These are phyloP conservation scores for Botrytis galanthina DNA, from an alignment of 2,329 filamentous ascomycete genomes.

Conservation along the genomic window DNA sequence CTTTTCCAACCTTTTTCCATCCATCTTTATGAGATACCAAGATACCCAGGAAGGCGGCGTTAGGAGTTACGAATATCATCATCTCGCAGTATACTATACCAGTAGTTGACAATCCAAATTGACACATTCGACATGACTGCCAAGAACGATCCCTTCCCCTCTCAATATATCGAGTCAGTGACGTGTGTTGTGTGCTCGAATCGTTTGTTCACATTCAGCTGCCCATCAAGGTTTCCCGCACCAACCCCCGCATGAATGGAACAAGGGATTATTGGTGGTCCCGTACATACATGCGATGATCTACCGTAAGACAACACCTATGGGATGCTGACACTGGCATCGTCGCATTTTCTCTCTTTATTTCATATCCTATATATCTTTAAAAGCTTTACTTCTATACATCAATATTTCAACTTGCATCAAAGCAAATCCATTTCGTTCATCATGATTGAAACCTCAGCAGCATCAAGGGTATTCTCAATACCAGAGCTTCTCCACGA, in stretches of 20 bases:
- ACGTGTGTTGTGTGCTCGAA: background rate
- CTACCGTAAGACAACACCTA: background rate
- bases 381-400: background rate
- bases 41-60: constrained; percentile 4
- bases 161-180: background rate
- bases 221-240: constrained; percentile 10
- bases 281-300: background rate
- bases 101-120: background rate
- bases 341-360: background rate
- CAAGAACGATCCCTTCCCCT: background rate
- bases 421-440: background rate
- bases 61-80: background rate
- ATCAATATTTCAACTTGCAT: background rate
- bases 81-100: background rate
- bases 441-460: constrained; percentile 8
- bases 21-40: background rate
- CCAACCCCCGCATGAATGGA: background rate
- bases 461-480: constrained; percentile 10
- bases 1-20: background rate
- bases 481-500: constrained; percentile 16
- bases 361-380: background rate
- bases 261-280: background rate
- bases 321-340: background rate
- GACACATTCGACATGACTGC: background rate
- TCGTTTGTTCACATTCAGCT: background rate